Evolutionary conservation across 2,329 filamentous ascomycete species (phyloP).

Genomic region (Claviceps maximensis): DNA sequence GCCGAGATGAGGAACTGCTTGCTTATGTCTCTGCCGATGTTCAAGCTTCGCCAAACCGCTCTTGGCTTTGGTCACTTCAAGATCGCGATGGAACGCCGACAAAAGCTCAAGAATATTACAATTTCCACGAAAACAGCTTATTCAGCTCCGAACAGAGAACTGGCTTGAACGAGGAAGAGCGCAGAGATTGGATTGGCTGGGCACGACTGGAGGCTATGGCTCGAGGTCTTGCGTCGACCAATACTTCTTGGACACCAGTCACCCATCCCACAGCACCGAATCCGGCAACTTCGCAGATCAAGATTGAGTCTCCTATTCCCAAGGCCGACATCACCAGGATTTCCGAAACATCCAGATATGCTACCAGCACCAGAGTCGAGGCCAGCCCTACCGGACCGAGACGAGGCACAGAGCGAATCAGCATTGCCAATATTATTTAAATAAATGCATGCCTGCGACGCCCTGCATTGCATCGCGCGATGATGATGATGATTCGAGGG

Average conservation of each 20-base stretch:
- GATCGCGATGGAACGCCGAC: slow-evolving; percentile 30
- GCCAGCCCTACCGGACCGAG: slow-evolving; percentile 15
- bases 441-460: background rate
- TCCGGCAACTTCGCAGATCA: slow-evolving; percentile 21
- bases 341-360: slow-evolving; percentile 18
- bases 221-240: slow-evolving; percentile 17
- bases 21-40: slow-evolving; percentile 78
- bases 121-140: slow-evolving; percentile 22
- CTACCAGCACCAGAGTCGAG: slow-evolving; percentile 15
- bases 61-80: slow-evolving; percentile 69
- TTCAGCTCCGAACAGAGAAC: slow-evolving; percentile 35
- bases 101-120: slow-evolving; percentile 8
- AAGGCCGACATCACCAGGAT: slow-evolving; percentile 16
- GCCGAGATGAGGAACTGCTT: slow-evolving; percentile 72
- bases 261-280: slow-evolving; percentile 16
- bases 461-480: background rate
- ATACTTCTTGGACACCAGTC: slow-evolving; percentile 19
- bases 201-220: slow-evolving; percentile 47
- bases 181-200: slow-evolving; percentile 70
- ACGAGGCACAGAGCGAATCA: slow-evolving; percentile 20
- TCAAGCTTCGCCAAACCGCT: slow-evolving; percentile 62
- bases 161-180: slow-evolving; percentile 41
- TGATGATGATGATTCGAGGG: background rate
- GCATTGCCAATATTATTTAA: slow-evolving; percentile 27
- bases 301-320: slow-evolving; percentile 19